Base-by-base conservation (phyloP, 2,329 filamentous ascomycete species). In the Botrytis fragariae region DNA sequence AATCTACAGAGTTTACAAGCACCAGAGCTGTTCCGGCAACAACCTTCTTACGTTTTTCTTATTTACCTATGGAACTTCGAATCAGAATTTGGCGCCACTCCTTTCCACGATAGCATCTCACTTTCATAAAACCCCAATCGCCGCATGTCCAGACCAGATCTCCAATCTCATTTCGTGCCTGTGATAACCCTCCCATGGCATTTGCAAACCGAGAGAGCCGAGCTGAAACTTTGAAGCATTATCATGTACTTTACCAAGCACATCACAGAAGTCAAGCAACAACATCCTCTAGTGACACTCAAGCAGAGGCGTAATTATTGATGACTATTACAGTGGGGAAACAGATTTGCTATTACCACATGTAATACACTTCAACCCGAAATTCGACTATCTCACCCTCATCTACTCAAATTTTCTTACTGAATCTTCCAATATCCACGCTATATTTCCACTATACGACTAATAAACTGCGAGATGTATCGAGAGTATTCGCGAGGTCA, bases 201-300 rank as follows among this genome's bases (percentile, higher is more conserved):
- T 59, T 35, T 12, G 61, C 18, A 25, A 64, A 44, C 25, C 61
- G 35, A 42, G 61, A 64, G 61, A 64, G 61, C 61, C 61, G 37
- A 39, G 10, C 29, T 2, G 61, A 64, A 22, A 44, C 61, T 64
- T 44, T 64, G 61, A 64, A 64, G 61, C 61, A 64, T 29, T 64
- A 64, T 39, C 7, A 39, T 42, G 35, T 18, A n/a, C 20, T 64
- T 32, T 64, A n/a, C 22, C 37, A 44, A 42, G n/a, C 16, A 22
- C 29, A 7, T 22, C 22, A 35, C 8, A 59, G 29, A 16, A 1
- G 7, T 29, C 16, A 20, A 18, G 7, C 4, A 5, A 45, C 4
- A 45, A 20, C 16, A 7, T 20, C 44, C 20, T 20, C 44, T 20
- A 45, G 44, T n/a, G n/a, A n/a, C n/a, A n/a, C n/a, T n/a, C n/a